Evolutionary conservation across 1,139 yeast genomes (phyloP), one percentile per base, ranked within the genome.

Genomic region (Candida sp.): DNA sequence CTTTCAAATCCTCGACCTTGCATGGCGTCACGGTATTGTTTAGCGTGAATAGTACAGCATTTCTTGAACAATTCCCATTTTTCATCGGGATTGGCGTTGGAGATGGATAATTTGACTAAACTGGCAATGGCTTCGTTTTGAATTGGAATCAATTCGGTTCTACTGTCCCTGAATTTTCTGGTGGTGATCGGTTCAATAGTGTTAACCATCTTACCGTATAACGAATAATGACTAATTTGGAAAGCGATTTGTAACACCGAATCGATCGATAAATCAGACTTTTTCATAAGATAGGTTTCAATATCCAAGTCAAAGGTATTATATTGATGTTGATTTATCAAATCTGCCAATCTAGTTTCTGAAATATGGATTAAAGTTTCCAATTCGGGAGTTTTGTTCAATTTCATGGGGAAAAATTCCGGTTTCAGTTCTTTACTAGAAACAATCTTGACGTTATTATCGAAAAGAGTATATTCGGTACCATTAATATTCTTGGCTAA

Each of bases 171-270:
- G 61, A 84, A 86, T 49, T 73, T 73, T 49, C 93, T 70, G 2
- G 91, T 85, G 7, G 89, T 81, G 11, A 85, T 80, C 2, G 91
- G 91, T 57, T 86, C 95, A 46, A 82, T 70, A 1, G 88, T 75
- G 45, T 84, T 81, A 5, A 80, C 80, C 57, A 82, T 67, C 52
- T 75, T 79, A 4, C 95, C 95, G 53, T 86, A 86, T 33, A 86
- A 61, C 0, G 90, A 84, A 61, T 83, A 85, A 57, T 84, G 81
- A 1, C 91, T 80, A 34, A 85, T 74, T 59, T 85, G 93, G 48
- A 85, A 68, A 34, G 84, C 77, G 33, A 84, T 62, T 58, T 86
- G 95, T 41, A 85, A 65, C 58, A 84, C 68, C 0, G 89, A 81
- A 63, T 86, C 93, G 2, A 83, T 66, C 22, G 84, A 77, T 30